phyloP scores from a whole-genome alignment of 495 filamentous ascomycete genomes.

The Annulohypoxylon moriforme region DNA sequence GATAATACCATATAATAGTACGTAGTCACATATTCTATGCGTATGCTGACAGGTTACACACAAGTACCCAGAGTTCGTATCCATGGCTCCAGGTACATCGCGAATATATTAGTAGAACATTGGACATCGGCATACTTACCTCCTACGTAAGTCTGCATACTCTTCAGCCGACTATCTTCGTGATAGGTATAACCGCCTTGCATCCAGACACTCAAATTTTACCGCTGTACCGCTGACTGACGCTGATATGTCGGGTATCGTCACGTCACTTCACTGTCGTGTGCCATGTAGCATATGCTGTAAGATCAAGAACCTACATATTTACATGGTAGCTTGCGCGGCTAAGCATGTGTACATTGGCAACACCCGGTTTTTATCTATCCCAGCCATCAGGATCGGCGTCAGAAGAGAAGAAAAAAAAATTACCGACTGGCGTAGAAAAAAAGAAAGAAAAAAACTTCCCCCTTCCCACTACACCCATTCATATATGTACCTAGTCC shows the following conservation, averaged over 20 bases:
- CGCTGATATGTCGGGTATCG: conserved; percentile 24
- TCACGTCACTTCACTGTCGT: conserved; percentile 34
- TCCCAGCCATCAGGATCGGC: conserved; percentile 12
- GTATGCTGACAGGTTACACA: conserved; percentile 12
- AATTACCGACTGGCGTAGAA: conserved; percentile 6
- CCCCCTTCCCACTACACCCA: conserved; percentile 3
- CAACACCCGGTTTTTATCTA: not conserved
- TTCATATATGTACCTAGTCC: not conserved
- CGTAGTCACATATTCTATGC: not conserved
- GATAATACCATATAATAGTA: not conserved
- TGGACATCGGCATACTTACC: not conserved
- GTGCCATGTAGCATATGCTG: conserved; percentile 20
- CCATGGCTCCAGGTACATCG: not conserved
- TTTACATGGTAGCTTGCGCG: conserved; percentile 23
- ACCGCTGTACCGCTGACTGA: not conserved
- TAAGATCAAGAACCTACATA: conserved; percentile 12
- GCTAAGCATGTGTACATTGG: conserved; percentile 13
- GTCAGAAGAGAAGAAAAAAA: not conserved
- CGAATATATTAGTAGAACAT: not conserved
- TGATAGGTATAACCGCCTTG: conserved; percentile 10
- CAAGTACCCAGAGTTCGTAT: not conserved
- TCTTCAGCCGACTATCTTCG: not conserved
- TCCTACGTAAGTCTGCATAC: not conserved
- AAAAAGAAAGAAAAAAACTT: not conserved
- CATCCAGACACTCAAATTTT: conserved; percentile 1